phyloP scores from a whole-genome alignment of 768 basidiomycete genomes.

The Clitopilus passeckerianus region DNA sequence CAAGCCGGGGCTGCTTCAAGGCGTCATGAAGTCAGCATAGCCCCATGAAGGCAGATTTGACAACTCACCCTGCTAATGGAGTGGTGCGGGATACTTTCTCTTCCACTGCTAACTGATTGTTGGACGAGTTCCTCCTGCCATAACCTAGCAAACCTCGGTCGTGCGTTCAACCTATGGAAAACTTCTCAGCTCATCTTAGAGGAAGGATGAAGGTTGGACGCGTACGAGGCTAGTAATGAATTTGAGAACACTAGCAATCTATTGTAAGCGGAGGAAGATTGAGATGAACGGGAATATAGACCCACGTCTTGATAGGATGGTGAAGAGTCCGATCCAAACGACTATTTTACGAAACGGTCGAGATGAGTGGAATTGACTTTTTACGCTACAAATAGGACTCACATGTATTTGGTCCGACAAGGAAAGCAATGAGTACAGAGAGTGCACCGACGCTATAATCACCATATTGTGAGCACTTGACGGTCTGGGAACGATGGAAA shows the following conservation, averaged over 20 bases:
- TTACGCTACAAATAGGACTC: not conserved
- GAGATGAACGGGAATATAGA: not conserved
- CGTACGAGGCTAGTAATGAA: conserved; percentile 6
- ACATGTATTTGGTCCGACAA: not conserved
- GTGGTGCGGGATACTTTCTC: not conserved
- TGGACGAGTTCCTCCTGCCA: conserved; percentile 2
- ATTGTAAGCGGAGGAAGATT: not conserved
- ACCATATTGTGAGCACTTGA: not conserved
- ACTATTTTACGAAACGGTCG: conserved; percentile 3
- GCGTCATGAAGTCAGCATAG: not conserved
- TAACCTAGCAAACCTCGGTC: conserved; percentile 6
- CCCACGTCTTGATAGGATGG: conserved; percentile 10
- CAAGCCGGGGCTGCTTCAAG: not conserved
- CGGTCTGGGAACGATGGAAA: too few relatives aligned
- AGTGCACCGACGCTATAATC: not conserved
- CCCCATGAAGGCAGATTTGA: not conserved
- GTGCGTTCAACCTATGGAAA: conserved; percentile 8
- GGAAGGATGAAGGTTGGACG: not conserved
- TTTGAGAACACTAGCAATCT: conserved; percentile 2
- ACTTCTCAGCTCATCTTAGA: not conserved
- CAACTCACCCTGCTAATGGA: not conserved
- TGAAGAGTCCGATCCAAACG: conserved; percentile 14
- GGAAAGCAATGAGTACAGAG: not conserved
- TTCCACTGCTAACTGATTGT: not conserved
- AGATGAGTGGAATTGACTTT: too few relatives aligned